Conservation (phyloP, 169 alveolate species). For the Cryptosporidium sp. region DNA sequence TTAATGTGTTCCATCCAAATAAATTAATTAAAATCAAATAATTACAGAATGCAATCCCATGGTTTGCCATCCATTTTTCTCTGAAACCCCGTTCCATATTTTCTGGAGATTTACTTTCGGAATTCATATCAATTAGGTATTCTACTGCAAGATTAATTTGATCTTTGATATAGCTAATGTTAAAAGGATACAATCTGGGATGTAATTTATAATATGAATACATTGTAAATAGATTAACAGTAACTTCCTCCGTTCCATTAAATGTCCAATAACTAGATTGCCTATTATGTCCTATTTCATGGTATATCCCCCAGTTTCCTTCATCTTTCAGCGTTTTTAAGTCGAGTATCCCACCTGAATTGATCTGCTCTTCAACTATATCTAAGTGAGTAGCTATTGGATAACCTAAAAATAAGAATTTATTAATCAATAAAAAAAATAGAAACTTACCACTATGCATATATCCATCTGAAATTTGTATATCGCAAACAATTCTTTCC, state of each 20-base stretch:
- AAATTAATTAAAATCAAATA: constrained; percentile 20
- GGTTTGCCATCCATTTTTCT: constrained; percentile 38
- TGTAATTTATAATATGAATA: constrained; percentile 48
- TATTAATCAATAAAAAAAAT: background rate
- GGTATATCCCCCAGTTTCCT: constrained; percentile 71
- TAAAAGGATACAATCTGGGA: constrained; percentile 26
- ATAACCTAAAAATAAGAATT: constrained; percentile 24
- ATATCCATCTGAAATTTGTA: constrained; percentile 67
- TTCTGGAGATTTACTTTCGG: background rate
- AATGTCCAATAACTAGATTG: constrained; percentile 62
- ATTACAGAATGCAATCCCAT: constrained; percentile 51
- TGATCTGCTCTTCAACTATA: constrained; percentile 17
- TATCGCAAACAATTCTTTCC: constrained; percentile 68
- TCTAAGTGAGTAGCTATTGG: constrained; percentile 69
- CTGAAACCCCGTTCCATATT: background rate
- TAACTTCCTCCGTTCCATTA: constrained; percentile 70
- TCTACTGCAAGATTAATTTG: constrained; percentile 12
- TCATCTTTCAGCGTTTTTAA: constrained; percentile 1
- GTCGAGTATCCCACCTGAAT: constrained; percentile 20
- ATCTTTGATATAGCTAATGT: constrained; percentile 36
- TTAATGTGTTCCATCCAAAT: constrained; percentile 56
- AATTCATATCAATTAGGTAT: constrained; percentile 16
- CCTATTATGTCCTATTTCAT: constrained; percentile 74
- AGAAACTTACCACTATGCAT: constrained; percentile 75
- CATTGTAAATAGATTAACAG: constrained; percentile 58